These are phyloP conservation scores for Scedosporium apiospermum DNA, from an alignment of 2,329 filamentous ascomycete genomes.

Conservation along the genomic window DNA sequence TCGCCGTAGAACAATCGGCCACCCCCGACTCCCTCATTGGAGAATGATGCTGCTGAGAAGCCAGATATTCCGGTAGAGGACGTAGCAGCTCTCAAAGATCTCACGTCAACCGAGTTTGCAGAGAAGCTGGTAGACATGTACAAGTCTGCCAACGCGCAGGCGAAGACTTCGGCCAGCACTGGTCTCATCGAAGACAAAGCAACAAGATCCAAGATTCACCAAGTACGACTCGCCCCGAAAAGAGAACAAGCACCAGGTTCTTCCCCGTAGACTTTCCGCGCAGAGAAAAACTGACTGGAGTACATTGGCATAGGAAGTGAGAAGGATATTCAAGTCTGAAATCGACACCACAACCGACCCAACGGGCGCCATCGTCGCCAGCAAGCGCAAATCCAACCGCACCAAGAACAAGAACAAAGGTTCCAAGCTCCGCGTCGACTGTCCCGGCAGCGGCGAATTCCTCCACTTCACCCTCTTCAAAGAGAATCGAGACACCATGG, in stretches of 20 bases:
- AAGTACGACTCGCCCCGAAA: conserved; percentile 18
- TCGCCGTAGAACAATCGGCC: background rate
- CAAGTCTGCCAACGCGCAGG: conserved; percentile 21
- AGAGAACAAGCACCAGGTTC: background rate
- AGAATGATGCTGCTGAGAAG: conserved; percentile 22
- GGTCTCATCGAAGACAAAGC: conserved; percentile 33
- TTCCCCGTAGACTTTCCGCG: background rate
- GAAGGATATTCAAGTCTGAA: conserved; percentile 68
- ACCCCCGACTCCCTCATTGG: background rate
- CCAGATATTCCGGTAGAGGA: conserved; percentile 16
- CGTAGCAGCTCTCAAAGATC: conserved; percentile 23
- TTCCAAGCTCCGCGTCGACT: conserved; percentile 4
- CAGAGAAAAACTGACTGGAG: too few species aligned
- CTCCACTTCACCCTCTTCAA: conserved; percentile 91
- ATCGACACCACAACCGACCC: conserved; percentile 64
- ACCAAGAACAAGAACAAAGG: conserved; percentile 5
- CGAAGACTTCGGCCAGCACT: conserved; percentile 25
- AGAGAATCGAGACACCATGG: conserved; percentile 96
- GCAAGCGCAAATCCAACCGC: conserved; percentile 21
- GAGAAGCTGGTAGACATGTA: conserved; percentile 32
- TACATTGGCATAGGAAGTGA: conserved; percentile 38
- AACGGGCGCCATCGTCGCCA: conserved; percentile 54
- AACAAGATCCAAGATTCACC: conserved; percentile 39
- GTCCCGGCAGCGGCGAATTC: conserved; percentile 52
- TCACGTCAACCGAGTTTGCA: conserved; percentile 30